Evolutionary conservation across 2,329 filamentous ascomycete genomes (phyloP).

Genomic region (Alternaria sp.): DNA sequence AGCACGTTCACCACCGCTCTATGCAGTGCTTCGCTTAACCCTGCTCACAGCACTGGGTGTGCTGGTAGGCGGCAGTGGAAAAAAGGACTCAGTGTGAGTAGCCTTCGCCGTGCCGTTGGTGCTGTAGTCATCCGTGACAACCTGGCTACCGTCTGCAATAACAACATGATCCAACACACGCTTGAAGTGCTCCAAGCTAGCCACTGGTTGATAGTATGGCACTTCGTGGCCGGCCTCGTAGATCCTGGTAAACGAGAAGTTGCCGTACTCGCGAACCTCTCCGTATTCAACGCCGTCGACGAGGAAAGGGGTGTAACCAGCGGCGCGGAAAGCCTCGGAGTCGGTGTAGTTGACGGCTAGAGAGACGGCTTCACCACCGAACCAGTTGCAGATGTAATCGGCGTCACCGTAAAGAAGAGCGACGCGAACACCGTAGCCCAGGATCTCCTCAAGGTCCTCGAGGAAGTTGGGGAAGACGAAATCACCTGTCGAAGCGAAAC

Average conservation of each 20-base stretch:
- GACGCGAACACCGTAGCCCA: slow-evolving; percentile 65
- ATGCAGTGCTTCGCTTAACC: background rate
- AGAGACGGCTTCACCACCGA: slow-evolving; percentile 77
- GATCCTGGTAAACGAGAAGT: slow-evolving; percentile 62
- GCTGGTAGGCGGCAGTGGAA: slow-evolving; percentile 37
- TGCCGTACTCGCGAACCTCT: slow-evolving; percentile 77
- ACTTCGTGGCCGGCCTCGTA: slow-evolving; percentile 63
- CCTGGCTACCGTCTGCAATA: slow-evolving; percentile 41
- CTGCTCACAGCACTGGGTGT: slow-evolving; percentile 12
- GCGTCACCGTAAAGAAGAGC: slow-evolving; percentile 65
- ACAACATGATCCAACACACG: slow-evolving; percentile 36
- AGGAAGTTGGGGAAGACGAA: slow-evolving; percentile 56
- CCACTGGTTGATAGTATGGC: slow-evolving; percentile 53
- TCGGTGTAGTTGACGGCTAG: slow-evolving; percentile 62
- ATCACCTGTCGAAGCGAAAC: slow-evolving; percentile 58
- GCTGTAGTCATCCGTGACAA: slow-evolving; percentile 37
- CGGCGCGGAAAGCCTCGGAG: slow-evolving; percentile 63
- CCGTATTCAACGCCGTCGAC: slow-evolving; percentile 70
- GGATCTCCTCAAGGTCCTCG: slow-evolving; percentile 59
- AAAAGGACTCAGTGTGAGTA: slow-evolving; percentile 43
- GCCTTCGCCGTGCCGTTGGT: slow-evolving; percentile 43
- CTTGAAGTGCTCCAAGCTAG: slow-evolving; percentile 42
- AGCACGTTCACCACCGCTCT: background rate
- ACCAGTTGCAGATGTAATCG: slow-evolving; percentile 68
- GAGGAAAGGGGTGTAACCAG: slow-evolving; percentile 75